These are phyloP conservation scores for Alternaria alternata DNA, from an alignment of 2,329 filamentous ascomycete species.

Conservation along the genomic window DNA sequence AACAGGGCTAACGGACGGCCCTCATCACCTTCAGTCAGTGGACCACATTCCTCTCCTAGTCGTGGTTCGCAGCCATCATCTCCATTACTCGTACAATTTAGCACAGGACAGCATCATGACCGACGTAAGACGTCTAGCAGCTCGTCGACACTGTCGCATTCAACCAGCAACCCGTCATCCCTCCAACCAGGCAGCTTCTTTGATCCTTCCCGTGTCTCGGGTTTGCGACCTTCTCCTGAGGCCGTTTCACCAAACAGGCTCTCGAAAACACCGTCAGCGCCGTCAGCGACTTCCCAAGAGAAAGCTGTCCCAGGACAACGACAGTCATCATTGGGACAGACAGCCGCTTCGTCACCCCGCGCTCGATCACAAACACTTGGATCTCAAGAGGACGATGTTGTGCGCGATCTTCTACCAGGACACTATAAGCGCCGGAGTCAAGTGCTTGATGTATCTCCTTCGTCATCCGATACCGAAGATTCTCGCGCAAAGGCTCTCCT, in stretches of 20 bases:
- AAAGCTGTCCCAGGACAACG: conserved; percentile 47
- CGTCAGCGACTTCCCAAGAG: conserved; percentile 56
- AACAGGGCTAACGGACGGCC: conserved; percentile 77
- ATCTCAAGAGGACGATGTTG: conserved; percentile 87
- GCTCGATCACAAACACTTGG: conserved; percentile 91
- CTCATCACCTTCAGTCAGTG: conserved; percentile 84
- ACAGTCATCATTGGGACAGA: conserved; percentile 34
- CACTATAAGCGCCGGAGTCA: conserved; percentile 94
- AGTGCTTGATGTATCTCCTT: conserved; percentile 94
- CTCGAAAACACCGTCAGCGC: conserved; percentile 54
- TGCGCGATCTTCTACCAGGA: conserved; percentile 68
- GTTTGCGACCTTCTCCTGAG: conserved; percentile 60
- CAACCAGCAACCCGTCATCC: conserved; percentile 67
- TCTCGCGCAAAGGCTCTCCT: conserved; percentile 89
- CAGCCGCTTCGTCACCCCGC: conserved; percentile 61
- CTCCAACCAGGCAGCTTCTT: conserved; percentile 76
- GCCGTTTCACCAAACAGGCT: conserved; percentile 64
- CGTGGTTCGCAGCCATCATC: conserved; percentile 85
- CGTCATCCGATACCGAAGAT: conserved; percentile 96
- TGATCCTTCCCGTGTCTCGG: conserved; percentile 71
- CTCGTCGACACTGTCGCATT: conserved; percentile 82
- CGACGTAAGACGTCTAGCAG: conserved; percentile 92
- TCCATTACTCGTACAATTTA: conserved; percentile 95
- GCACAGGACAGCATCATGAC: conserved; percentile 81
- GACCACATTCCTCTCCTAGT: conserved; percentile 85